Evolutionary conservation across 495 filamentous ascomycete genomes (phyloP).

Genomic region (Glarea lozoyensis): DNA sequence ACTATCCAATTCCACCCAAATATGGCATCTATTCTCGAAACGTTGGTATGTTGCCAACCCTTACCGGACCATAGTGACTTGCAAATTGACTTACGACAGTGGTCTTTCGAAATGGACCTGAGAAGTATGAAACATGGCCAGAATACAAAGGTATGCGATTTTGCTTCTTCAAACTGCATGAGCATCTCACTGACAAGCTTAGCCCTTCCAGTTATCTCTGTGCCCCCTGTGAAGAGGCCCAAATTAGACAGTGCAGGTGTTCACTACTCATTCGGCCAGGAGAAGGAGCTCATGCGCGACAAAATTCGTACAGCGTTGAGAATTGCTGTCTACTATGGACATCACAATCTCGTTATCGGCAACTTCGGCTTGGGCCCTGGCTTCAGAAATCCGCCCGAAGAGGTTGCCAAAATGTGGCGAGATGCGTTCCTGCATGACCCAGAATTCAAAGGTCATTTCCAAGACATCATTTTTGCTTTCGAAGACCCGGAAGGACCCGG

Average conservation of each 20-base stretch:
- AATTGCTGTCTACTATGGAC: constrained; percentile 52
- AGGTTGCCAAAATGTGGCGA: constrained; percentile 62
- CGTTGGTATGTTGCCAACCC: constrained; percentile 41
- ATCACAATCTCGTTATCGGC: constrained; percentile 53
- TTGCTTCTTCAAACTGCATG: constrained; percentile 32
- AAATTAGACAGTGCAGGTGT: constrained; percentile 57
- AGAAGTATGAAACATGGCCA: constrained; percentile 34
- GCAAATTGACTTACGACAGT: constrained; percentile 23
- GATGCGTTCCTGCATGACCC: constrained; percentile 49
- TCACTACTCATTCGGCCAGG: constrained; percentile 58
- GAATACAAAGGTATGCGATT: constrained; percentile 23
- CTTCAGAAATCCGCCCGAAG: constrained; percentile 57
- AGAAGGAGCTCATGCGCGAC: constrained; percentile 59
- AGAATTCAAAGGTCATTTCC: constrained; percentile 59
- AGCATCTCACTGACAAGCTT: constrained; percentile 29
- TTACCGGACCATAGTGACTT: background rate
- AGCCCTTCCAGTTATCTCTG: constrained; percentile 60
- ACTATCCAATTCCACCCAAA: constrained; percentile 60
- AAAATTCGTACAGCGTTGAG: constrained; percentile 62
- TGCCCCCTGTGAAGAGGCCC: constrained; percentile 59
- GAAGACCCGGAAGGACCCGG: constrained; percentile 24
- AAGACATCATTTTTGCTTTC: constrained; percentile 63
- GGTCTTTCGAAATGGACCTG: constrained; percentile 42
- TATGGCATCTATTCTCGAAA: constrained; percentile 59
- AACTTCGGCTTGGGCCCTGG: constrained; percentile 63